Conservation (phyloP, 495 filamentous ascomycete species). For the Talaromyces ruber region DNA sequence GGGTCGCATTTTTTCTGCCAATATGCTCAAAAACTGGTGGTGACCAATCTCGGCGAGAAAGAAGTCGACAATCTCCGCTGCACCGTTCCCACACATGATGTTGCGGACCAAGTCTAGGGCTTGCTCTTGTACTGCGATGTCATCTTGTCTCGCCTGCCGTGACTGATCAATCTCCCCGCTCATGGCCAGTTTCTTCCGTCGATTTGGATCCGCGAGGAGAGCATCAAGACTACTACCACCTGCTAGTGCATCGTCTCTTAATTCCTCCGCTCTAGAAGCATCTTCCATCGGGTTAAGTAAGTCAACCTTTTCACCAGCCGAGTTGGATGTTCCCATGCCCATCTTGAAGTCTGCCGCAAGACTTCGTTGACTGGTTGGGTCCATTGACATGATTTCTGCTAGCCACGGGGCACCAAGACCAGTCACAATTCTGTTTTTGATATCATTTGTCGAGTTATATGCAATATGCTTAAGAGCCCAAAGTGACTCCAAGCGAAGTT, state of each 20-base stretch:
- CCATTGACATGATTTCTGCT: slow-evolving; percentile 57
- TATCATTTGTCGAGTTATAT: slow-evolving; percentile 51
- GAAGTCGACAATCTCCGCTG: slow-evolving; percentile 72
- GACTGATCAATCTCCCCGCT: slow-evolving; percentile 39
- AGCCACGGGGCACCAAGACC: slow-evolving; percentile 74
- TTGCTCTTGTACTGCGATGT: slow-evolving; percentile 82
- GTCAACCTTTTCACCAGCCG: slow-evolving; percentile 56
- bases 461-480: slow-evolving; percentile 93
- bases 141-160: slow-evolving; percentile 59
- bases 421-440: slow-evolving; percentile 68
- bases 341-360: slow-evolving; percentile 33
- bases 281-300: slow-evolving; percentile 53
- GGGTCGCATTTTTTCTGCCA: slow-evolving; percentile 62
- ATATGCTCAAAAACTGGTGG: slow-evolving; percentile 63
- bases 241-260: slow-evolving; percentile 53
- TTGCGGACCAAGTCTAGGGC: slow-evolving; percentile 83
- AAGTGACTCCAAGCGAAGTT: slow-evolving; percentile 68
- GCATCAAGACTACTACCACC: slow-evolving; percentile 31
- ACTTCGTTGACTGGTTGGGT: slow-evolving; percentile 26
- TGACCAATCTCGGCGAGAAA: slow-evolving; percentile 71
- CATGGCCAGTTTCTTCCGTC: slow-evolving; percentile 37
- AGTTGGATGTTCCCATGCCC: slow-evolving; percentile 56
- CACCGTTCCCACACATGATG: slow-evolving; percentile 62
- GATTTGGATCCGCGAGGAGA: slow-evolving; percentile 30
- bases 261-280: slow-evolving; percentile 53